Evolutionary conservation across 352 stramenopile genomes (phyloP).

Genomic region (Phytophthora sansomeana): DNA sequence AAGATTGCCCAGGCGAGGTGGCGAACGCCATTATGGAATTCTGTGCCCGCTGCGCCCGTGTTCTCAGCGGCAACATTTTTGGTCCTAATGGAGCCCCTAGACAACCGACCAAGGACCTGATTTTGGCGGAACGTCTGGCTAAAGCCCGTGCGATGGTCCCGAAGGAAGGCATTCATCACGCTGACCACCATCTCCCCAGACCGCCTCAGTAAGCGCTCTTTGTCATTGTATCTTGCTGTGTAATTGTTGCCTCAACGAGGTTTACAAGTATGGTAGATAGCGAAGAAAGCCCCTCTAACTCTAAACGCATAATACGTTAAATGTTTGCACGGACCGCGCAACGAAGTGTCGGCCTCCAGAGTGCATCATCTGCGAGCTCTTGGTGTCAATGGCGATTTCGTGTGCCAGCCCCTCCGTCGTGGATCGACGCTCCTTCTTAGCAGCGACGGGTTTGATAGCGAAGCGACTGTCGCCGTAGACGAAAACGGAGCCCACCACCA

Average conservation of each 20-base stretch:
- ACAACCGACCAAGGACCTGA: conserved; percentile 41
- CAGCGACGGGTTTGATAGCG: conserved; percentile 47
- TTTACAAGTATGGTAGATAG: conserved; percentile 31
- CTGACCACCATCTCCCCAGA: conserved; percentile 16
- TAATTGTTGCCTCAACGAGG: conserved; percentile 25
- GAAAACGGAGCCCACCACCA: conserved; percentile 85
- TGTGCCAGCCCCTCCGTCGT: conserved; percentile 46
- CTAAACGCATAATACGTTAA: conserved; percentile 48
- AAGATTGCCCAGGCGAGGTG: conserved; percentile 84
- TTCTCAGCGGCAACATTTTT: conserved; percentile 47
- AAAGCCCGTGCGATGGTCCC: conserved; percentile 71
- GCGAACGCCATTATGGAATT: conserved; percentile 76
- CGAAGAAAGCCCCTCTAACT: conserved; percentile 10
- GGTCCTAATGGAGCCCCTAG: conserved; percentile 32
- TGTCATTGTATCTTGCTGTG: conserved; percentile 27
- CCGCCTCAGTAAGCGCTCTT: conserved; percentile 16
- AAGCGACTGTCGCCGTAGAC: conserved; percentile 89
- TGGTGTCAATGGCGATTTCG: conserved; percentile 71
- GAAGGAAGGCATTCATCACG: conserved; percentile 35
- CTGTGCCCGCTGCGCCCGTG: conserved; percentile 55
- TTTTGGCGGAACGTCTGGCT: conserved; percentile 60
- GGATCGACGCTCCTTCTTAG: conserved; percentile 38
- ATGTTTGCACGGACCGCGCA: conserved; percentile 50
- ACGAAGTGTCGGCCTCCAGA: conserved; percentile 50
- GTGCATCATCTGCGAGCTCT: conserved; percentile 34